Evolutionary conservation across 2,329 filamentous ascomycete genomes (phyloP).

Genomic region (Exophiala sp.): DNA sequence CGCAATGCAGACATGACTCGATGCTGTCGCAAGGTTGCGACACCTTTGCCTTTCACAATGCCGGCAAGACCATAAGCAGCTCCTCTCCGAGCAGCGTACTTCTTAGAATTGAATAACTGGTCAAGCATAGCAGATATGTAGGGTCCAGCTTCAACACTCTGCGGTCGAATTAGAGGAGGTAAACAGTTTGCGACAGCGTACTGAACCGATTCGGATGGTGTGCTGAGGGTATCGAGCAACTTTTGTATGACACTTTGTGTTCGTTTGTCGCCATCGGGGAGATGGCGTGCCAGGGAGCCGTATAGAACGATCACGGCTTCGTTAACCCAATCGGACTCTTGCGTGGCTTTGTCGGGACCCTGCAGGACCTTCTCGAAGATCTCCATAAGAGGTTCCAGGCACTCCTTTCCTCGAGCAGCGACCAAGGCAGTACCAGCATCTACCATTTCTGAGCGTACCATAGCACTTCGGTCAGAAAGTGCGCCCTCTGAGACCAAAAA

Average conservation of each 20-base stretch:
- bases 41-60: constrained; percentile 81
- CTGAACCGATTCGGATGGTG: constrained; percentile 93
- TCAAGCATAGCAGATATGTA: constrained; percentile 81
- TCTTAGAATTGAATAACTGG: constrained; percentile 79
- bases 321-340: constrained; percentile 83
- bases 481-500: constrained; percentile 86
- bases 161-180: constrained; percentile 82
- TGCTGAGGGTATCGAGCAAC: constrained; percentile 81
- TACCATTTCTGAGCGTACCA: constrained; percentile 84
- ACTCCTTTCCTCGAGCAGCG: constrained; percentile 71
- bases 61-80: constrained; percentile 93
- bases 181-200: constrained; percentile 94
- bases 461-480: constrained; percentile 73
- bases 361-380: constrained; percentile 88
- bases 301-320: constrained; percentile 98
- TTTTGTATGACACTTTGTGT: constrained; percentile 84
- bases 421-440: constrained; percentile 82
- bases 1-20: constrained; percentile 79
- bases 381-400: constrained; percentile 87
- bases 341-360: constrained; percentile 74
- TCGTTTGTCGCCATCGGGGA: constrained; percentile 79
- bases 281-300: constrained; percentile 83
- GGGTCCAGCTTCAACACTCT: constrained; percentile 69
- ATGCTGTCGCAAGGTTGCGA: constrained; percentile 76
- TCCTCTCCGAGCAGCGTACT: constrained; percentile 87